These are phyloP conservation scores for Plantago lanceolata DNA, from an alignment of 305 asterid species.

Conservation along the genomic window DNA sequence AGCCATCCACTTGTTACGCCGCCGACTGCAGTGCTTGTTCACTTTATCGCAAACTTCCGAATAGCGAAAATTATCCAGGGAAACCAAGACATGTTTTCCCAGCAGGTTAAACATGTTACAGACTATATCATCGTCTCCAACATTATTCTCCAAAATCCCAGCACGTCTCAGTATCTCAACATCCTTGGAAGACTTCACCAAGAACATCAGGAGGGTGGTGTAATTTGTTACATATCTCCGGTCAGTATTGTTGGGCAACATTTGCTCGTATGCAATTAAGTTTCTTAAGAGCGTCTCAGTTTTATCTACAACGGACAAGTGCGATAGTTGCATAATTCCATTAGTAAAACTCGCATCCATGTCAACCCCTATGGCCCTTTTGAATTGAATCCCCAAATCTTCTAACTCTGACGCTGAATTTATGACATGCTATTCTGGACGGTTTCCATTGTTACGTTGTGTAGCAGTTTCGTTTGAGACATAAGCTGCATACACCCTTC, in stretches of 20 bases:
- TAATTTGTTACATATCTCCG: conserved; percentile 30
- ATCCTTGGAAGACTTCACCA: conserved; percentile 28
- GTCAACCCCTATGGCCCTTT: neutral
- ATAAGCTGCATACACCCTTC: neutral
- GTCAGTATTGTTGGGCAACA: neutral
- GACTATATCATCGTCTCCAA: conserved; percentile 28
- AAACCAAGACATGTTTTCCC: conserved; percentile 11
- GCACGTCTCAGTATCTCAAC: conserved; percentile 23
- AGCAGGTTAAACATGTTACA: conserved; percentile 24
- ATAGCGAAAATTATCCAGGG: conserved; percentile 24
- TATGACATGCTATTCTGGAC: no score
- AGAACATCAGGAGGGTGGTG: conserved; percentile 18
- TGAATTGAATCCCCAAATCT: conserved; percentile 10
- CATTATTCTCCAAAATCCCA: conserved; percentile 28
- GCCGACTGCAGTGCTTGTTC: conserved; percentile 13
- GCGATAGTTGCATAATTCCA: conserved; percentile 23
- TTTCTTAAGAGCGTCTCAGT: conserved; percentile 25
- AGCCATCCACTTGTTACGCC: conserved; percentile 26
- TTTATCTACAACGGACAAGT: conserved; percentile 16
- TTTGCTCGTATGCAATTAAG: conserved; percentile 27
- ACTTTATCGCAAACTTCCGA: conserved; percentile 16
- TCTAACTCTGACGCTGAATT: conserved; percentile 1
- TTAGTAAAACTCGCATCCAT: conserved; percentile 24
- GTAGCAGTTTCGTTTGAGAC: no score
- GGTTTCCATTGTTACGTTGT: no score